Evolutionary conservation across 2,329 filamentous ascomycete species (phyloP).

Genomic region (Penicillium polonicum): DNA sequence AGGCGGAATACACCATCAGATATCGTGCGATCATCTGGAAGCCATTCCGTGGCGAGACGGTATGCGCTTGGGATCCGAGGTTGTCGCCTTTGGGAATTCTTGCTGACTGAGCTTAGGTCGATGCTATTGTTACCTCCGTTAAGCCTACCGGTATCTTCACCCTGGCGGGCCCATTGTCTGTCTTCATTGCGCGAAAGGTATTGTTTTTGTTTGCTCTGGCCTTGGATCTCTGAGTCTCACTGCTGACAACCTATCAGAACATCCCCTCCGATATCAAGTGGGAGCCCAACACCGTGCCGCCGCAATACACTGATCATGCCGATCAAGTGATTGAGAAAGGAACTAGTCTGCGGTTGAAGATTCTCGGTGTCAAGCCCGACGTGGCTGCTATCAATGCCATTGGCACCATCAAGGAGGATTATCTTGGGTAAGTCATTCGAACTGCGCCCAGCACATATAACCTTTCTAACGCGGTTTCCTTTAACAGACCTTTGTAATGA

Average conservation of each 20-base stretch:
- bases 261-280: slow-evolving; percentile 91
- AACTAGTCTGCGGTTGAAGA: slow-evolving; percentile 88
- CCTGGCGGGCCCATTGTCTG: slow-evolving; percentile 48
- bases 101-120: slow-evolving; percentile 62
- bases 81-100: slow-evolving; percentile 12
- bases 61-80: slow-evolving; percentile 50
- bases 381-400: slow-evolving; percentile 96
- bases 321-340: slow-evolving; percentile 92
- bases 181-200: slow-evolving; percentile 67
- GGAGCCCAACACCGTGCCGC: slow-evolving; percentile 93
- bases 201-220: slow-evolving; percentile 30
- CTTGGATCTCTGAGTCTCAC: not conserved
- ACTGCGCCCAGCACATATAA: not conserved
- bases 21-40: slow-evolving; percentile 97
- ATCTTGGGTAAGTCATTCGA: slow-evolving; percentile 43
- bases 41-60: slow-evolving; percentile 96
- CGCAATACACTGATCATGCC: slow-evolving; percentile 92
- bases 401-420: slow-evolving; percentile 86
- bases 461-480: slow-evolving; percentile 14
- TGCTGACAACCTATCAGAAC: slow-evolving; percentile 34
- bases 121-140: slow-evolving; percentile 88
- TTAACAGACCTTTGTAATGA: slow-evolving; percentile 33
- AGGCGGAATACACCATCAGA: slow-evolving; percentile 90
- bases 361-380: slow-evolving; percentile 90
- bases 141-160: slow-evolving; percentile 82